A percentile compares a stretch with the other conserved stretches of the same genome.
Evolutionary conservation across 2,329 filamentous ascomycete species (phyloP).

Genomic region (Ceratocystis destructans): DNA sequence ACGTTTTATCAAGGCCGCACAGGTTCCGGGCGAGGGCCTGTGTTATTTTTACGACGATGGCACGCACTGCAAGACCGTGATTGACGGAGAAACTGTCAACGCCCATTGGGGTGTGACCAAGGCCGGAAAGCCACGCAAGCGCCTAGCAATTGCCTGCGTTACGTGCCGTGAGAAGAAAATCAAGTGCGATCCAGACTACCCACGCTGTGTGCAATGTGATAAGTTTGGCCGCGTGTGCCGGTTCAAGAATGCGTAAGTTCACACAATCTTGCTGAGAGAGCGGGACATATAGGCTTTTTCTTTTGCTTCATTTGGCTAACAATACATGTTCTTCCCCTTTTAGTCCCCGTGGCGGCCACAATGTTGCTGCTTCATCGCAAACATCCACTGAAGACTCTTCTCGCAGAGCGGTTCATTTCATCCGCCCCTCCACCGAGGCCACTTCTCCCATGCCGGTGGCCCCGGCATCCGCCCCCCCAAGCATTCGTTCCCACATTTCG

Average conservation of each 20-base stretch:
- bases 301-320: neutral
- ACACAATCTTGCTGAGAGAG: neutral
- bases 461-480: neutral
- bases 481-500: neutral
- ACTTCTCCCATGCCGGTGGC: neutral
- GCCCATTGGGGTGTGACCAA: slow-evolving; percentile 90
- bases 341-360: slow-evolving; percentile 45
- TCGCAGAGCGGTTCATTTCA: neutral
- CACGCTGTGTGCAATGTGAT: slow-evolving; percentile 80
- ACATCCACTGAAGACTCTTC: slow-evolving; percentile 25
- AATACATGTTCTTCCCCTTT: neutral
- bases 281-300: too few species aligned
- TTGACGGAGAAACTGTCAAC: slow-evolving; percentile 77
- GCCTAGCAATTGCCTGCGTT: slow-evolving; percentile 80
- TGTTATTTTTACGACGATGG: slow-evolving; percentile 83
- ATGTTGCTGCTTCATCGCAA: slow-evolving; percentile 40
- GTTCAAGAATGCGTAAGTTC: slow-evolving; percentile 69
- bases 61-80: slow-evolving; percentile 65
- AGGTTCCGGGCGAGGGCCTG: slow-evolving; percentile 62
- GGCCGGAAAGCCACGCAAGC: slow-evolving; percentile 82
- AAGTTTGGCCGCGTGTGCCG: slow-evolving; percentile 79
- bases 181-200: slow-evolving; percentile 81
- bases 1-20: slow-evolving; percentile 48
- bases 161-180: slow-evolving; percentile 96
- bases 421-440: slow-evolving; percentile 4